Conservation (phyloP, 352 stramenopile species). For the Phytophthora aleatoria region DNA sequence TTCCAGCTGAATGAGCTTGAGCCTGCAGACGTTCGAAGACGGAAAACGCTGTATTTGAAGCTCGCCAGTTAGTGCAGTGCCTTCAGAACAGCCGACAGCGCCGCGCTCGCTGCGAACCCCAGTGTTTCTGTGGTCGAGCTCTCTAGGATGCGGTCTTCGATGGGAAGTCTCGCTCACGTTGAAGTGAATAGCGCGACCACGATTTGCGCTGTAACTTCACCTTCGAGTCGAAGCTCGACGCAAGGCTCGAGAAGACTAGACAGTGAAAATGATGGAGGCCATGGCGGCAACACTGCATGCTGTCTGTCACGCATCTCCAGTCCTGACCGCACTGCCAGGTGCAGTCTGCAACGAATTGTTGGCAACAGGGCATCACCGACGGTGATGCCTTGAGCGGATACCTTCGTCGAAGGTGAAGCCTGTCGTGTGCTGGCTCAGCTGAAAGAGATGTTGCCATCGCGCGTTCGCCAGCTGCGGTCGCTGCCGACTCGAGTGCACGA, state of each 20-base stretch:
- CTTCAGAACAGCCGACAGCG: constrained; percentile 20
- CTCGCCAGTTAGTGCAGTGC: constrained; percentile 7
- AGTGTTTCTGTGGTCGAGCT: constrained; percentile 25
- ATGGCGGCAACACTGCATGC: background rate
- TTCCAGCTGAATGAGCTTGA: background rate
- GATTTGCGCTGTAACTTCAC: constrained; percentile 13
- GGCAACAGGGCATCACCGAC: too few relatives aligned
- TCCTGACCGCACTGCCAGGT: background rate
- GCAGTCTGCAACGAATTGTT: background rate
- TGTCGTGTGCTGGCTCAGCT: constrained; percentile 26
- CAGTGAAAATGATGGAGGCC: background rate
- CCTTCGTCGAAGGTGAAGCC: constrained; percentile 27
- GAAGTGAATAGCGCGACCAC: constrained; percentile 8
- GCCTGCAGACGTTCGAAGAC: background rate
- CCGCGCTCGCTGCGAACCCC: constrained; percentile 11
- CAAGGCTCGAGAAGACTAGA: too few relatives aligned
- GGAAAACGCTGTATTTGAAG: background rate
- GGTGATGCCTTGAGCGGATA: constrained; percentile 6
- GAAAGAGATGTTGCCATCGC: constrained; percentile 19
- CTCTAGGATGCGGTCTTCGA: constrained; percentile 24
- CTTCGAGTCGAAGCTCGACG: background rate
- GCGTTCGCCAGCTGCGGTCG: constrained; percentile 3
- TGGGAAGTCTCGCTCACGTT: constrained; percentile 24
- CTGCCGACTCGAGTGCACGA: constrained; percentile 23
- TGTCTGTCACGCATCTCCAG: constrained; percentile 8